Evolutionary conservation across 1,284 basidiomycete genomes (phyloP).

Genomic region (Spongiforma sp.): DNA sequence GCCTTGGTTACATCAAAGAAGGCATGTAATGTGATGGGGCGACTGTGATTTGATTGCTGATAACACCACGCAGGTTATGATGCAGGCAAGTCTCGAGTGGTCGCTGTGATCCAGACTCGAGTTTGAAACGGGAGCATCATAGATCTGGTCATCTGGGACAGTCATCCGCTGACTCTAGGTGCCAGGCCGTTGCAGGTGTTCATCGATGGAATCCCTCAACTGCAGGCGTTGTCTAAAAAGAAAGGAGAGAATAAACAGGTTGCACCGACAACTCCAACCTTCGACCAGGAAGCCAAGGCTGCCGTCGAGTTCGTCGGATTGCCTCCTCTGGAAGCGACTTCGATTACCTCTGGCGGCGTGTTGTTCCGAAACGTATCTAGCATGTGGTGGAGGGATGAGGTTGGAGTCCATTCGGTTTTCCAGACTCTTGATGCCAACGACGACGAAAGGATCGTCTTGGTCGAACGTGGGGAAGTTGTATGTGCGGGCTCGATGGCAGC

Average conservation of each 20-base stretch:
- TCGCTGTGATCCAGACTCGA: not conserved
- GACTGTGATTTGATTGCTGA: conserved; percentile 1
- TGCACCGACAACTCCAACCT: conserved; percentile 63
- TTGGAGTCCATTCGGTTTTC: conserved; percentile 29
- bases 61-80: conserved; percentile 34
- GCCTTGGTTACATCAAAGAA: conserved; percentile 63
- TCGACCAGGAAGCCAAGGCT: conserved; percentile 60
- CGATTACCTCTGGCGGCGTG: conserved; percentile 24
- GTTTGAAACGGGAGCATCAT: conserved; percentile 20
- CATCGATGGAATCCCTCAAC: conserved; percentile 71
- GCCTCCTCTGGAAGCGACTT: conserved; percentile 57
- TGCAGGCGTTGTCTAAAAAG: conserved; percentile 44
- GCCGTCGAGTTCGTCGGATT: conserved; percentile 66
- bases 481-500: conserved; percentile 33
- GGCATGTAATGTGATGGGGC: conserved; percentile 38
- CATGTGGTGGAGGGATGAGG: conserved; percentile 26
- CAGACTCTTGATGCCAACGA: not conserved
- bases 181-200: conserved; percentile 74
- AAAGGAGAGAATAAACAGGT: conserved; percentile 57
- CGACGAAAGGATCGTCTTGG: conserved; percentile 36
- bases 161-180: conserved; percentile 79
- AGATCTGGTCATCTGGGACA: conserved; percentile 92
- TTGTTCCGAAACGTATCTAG: conserved; percentile 53
- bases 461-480: conserved; percentile 36
- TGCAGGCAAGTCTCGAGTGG: conserved; percentile 29